Evolutionary conservation across 2,329 filamentous ascomycete genomes (phyloP).

Genomic region (Dactylellina sp.): DNA sequence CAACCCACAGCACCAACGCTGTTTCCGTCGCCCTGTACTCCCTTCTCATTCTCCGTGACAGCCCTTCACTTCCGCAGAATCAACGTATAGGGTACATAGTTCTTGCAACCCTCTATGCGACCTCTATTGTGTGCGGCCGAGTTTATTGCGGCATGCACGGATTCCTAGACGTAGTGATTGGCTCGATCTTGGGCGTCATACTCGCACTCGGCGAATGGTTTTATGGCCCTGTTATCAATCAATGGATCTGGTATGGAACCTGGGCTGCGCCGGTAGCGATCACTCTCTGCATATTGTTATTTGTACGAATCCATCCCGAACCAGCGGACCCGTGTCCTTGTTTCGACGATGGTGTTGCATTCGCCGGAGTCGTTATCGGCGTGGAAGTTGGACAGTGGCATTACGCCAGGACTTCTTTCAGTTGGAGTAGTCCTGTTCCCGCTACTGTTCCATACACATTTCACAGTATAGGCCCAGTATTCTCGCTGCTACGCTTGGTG

Average conservation of each 20-base stretch:
- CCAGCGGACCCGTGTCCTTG: slow-evolving; percentile 97
- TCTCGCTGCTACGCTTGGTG: slow-evolving; percentile 70
- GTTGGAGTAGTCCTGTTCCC: slow-evolving; percentile 69
- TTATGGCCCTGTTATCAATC: slow-evolving; percentile 65
- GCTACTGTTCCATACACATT: slow-evolving; percentile 75
- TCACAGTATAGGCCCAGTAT: slow-evolving; percentile 73
- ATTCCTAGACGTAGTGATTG: slow-evolving; percentile 88
- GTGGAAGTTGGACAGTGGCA: slow-evolving; percentile 87
- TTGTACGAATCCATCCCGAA: slow-evolving; percentile 92
- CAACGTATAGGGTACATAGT: slow-evolving; percentile 73
- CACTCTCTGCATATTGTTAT: slow-evolving; percentile 58
- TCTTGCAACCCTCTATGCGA: slow-evolving; percentile 83
- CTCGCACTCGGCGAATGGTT: slow-evolving; percentile 70
- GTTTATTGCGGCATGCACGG: slow-evolving; percentile 99
- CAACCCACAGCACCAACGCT: slow-evolving; percentile 95
- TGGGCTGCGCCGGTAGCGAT: slow-evolving; percentile 58
- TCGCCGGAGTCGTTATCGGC: slow-evolving; percentile 89
- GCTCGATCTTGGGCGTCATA: slow-evolving; percentile 78
- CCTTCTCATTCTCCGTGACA: slow-evolving; percentile 73
- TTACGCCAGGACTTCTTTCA: slow-evolving; percentile 72
- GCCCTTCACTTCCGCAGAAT: slow-evolving; percentile 72
- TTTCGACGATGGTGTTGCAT: slow-evolving; percentile 94
- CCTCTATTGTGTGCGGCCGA: slow-evolving; percentile 88
- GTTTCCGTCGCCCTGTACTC: slow-evolving; percentile 91
- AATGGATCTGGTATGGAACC: slow-evolving; percentile 58